phyloP scores from a whole-genome alignment of 208 protist genomes.

The Leishmania braziliensis region DNA sequence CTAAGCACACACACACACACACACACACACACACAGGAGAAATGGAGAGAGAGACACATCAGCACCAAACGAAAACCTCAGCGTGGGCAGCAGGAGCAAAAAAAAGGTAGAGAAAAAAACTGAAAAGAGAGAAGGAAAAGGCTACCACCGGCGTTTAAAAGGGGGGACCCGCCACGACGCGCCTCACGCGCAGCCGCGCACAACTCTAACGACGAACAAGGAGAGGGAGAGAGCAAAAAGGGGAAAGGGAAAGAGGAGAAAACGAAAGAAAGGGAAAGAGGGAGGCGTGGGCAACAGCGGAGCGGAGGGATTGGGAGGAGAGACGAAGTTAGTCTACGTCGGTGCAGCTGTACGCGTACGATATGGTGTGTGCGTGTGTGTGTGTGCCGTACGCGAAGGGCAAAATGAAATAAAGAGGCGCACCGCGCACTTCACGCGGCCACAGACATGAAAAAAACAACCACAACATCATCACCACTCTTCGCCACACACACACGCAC shows the following conservation, averaged over 20 bases:
- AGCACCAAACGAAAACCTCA: too few relatives aligned
- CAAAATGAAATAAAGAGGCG: neutral
- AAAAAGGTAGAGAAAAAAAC: neutral
- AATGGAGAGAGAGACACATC: neutral
- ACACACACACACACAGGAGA: constrained; percentile 5
- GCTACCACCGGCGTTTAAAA: too few relatives aligned
- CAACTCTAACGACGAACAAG: neutral
- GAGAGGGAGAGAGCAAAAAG: neutral
- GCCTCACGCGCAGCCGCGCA: neutral
- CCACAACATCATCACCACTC: neutral
- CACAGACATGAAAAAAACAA: neutral
- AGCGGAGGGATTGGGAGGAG: neutral
- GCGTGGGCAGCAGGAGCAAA: neutral
- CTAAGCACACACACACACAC: neutral
- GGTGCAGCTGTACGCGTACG: neutral
- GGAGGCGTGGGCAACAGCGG: neutral
- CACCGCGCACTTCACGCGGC: neutral
- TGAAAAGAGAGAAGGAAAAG: neutral
- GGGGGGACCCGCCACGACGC: too few relatives aligned
- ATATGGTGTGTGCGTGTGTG: neutral
- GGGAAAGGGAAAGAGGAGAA: constrained; percentile 4
- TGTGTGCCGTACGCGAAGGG: neutral
- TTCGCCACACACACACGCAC: neutral
- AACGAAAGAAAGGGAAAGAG: neutral
- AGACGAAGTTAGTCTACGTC: neutral